Conservation (phyloP, 345 rosid genomes). For the Fremontodendron californicum region DNA sequence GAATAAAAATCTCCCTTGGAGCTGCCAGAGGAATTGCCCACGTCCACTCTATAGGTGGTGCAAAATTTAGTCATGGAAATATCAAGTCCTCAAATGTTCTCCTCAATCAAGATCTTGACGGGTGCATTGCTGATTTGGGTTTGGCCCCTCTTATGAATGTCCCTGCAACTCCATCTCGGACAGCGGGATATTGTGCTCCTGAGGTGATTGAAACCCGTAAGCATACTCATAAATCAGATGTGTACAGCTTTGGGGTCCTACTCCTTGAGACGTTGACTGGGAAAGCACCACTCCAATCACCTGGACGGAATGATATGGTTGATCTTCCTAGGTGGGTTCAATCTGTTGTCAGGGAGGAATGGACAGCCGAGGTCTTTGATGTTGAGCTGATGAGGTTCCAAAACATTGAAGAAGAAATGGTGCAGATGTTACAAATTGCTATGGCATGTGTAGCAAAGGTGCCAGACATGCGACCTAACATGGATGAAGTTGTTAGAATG, state of each 20-base stretch:
- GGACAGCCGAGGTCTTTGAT: constrained; percentile 88
- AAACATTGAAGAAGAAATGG: constrained; percentile 81
- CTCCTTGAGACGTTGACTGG: constrained; percentile 81
- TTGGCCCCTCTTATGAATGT: constrained; percentile 58
- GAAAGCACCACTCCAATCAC: constrained; percentile 66
- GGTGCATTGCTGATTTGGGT: constrained; percentile 65
- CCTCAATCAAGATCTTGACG: constrained; percentile 50
- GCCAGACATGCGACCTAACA: constrained; percentile 62
- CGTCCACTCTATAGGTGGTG: constrained; percentile 64
- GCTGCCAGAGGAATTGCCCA: constrained; percentile 73
- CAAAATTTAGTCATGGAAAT: constrained; percentile 78
- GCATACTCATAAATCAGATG: constrained; percentile 65
- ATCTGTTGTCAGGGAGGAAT: constrained; percentile 79
- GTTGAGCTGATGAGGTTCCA: constrained; percentile 73
- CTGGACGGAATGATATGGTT: constrained; percentile 53
- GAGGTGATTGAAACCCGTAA: constrained; percentile 72
- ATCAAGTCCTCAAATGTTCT: constrained; percentile 78
- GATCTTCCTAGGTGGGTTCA: constrained; percentile 91
- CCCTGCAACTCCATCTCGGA: constrained; percentile 53
- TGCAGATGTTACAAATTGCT: constrained; percentile 74
- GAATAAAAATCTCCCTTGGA: constrained; percentile 63
- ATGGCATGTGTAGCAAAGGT: constrained; percentile 65
- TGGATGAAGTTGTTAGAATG: constrained; percentile 77
- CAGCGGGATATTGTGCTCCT: constrained; percentile 75
- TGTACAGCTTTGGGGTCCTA: constrained; percentile 70